Evolutionary conservation across 73 alveolate genomes (phyloP).

Genomic region (Chromera velia): DNA sequence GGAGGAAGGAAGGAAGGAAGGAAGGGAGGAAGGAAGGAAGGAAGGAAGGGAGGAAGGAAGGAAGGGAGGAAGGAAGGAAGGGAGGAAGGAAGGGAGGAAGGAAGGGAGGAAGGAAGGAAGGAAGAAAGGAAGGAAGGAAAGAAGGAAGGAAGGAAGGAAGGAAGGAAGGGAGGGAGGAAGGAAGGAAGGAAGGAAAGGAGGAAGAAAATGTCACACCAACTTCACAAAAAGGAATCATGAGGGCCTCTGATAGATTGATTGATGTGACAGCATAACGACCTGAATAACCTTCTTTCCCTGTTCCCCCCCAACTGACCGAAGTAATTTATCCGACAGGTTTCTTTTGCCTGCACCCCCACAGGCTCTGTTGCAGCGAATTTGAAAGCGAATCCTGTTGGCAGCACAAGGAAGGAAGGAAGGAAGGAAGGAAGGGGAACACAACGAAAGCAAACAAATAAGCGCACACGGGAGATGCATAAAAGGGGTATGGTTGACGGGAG

Average conservation of each 20-base stretch:
- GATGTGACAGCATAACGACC: too few species aligned
- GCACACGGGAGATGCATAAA: too few species aligned
- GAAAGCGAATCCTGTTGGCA: too few species aligned
- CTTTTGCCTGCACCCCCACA: too few species aligned
- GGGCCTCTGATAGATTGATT: too few species aligned
- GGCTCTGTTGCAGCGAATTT: too few species aligned
- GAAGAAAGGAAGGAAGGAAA: constrained; percentile 1
- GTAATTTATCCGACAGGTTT: too few species aligned
- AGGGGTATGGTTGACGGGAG: too few species aligned
- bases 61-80: constrained; percentile 5
- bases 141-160: background rate
- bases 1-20: constrained; percentile 14
- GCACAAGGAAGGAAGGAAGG: background rate
- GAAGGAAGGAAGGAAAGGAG: background rate
- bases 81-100: background rate
- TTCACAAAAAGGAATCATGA: too few species aligned
- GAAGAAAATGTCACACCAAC: too few species aligned
- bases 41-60: constrained; percentile 6
- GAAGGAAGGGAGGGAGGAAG: background rate
- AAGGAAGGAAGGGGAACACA: background rate
- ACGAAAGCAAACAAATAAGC: background rate
- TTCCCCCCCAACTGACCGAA: too few species aligned
- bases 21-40: constrained; percentile 8
- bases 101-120: constrained; percentile 5
- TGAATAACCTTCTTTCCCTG: too few species aligned